These are phyloP conservation scores for Xylariaceae sp. DNA, from an alignment of 2,329 filamentous ascomycete species.

Conservation along the genomic window DNA sequence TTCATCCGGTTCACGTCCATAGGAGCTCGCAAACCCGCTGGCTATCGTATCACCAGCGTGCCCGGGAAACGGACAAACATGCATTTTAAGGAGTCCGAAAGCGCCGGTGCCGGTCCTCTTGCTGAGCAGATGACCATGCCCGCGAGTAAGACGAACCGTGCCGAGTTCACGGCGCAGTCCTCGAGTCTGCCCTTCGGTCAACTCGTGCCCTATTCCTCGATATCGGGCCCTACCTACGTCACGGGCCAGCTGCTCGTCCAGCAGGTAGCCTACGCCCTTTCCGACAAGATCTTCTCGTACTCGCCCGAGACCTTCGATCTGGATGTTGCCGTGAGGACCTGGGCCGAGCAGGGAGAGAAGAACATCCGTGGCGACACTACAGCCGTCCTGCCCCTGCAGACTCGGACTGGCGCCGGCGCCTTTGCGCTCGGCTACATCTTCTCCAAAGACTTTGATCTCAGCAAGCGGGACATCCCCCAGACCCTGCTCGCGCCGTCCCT, in stretches of 20 bases:
- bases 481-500: constrained; percentile 80
- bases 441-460: constrained; percentile 89
- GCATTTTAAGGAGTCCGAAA: constrained; percentile 31
- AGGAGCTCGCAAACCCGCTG: constrained; percentile 9
- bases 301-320: constrained; percentile 90
- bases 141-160: constrained; percentile 22
- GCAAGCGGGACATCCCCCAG: constrained; percentile 87
- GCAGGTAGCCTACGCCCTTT: constrained; percentile 90
- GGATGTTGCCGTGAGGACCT: constrained; percentile 72
- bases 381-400: constrained; percentile 72
- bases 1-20: constrained; percentile 9
- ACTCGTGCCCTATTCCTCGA: constrained; percentile 46
- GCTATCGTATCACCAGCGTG: constrained; percentile 7
- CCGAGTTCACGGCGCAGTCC: constrained; percentile 35
- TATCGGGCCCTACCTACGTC: constrained; percentile 83
- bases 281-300: constrained; percentile 96
- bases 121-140: constrained; percentile 23
- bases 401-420: constrained; percentile 78
- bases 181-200: constrained; percentile 52
- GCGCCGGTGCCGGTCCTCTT: constrained; percentile 22
- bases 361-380: constrained; percentile 82
- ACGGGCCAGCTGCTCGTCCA: constrained; percentile 91
- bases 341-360: constrained; percentile 60
- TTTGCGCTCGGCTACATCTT: constrained; percentile 96
- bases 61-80: constrained; percentile 14